phyloP scores from a whole-genome alignment of 805 yeast species.

The Sungouiella thailandica region DNA sequence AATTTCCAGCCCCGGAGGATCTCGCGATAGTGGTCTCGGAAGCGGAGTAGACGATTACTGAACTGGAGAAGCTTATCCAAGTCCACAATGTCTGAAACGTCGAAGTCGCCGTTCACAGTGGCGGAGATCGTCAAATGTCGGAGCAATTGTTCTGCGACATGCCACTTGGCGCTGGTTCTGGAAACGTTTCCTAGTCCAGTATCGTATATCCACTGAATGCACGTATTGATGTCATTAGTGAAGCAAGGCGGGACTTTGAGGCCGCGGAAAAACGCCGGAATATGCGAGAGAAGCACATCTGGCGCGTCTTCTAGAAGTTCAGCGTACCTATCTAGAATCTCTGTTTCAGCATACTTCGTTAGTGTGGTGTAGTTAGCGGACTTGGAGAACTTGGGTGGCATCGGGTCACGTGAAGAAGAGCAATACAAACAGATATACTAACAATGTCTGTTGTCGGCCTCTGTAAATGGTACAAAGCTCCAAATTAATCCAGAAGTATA shows the following conservation, averaged over 20 bases:
- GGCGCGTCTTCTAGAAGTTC: conserved; percentile 16
- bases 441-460: too few species aligned
- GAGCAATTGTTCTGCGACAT: conserved; percentile 22
- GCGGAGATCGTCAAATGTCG: conserved; percentile 26
- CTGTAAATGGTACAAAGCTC: too few species aligned
- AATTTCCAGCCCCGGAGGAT: conserved; percentile 32
- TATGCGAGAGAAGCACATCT: conserved; percentile 25
- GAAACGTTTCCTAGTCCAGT: conserved; percentile 11
- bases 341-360: conserved; percentile 25
- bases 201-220: conserved; percentile 31
- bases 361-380: conserved; percentile 10
- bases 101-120: conserved; percentile 9
- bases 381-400: conserved; percentile 12
- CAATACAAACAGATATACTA: too few species aligned
- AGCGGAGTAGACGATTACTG: conserved; percentile 24
- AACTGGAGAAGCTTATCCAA: conserved; percentile 33
- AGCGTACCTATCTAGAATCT: conserved; percentile 30
- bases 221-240: conserved; percentile 25
- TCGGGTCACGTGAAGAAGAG: too few species aligned
- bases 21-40: conserved; percentile 24
- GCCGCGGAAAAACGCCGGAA: conserved; percentile 20
- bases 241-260: conserved; percentile 29
- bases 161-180: conserved; percentile 17
- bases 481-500: too few species aligned
- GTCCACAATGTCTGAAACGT: conserved; percentile 36